Conservation (phyloP, 2,329 filamentous ascomycete genomes). For the Phaeosphaeriaceae sp. region DNA sequence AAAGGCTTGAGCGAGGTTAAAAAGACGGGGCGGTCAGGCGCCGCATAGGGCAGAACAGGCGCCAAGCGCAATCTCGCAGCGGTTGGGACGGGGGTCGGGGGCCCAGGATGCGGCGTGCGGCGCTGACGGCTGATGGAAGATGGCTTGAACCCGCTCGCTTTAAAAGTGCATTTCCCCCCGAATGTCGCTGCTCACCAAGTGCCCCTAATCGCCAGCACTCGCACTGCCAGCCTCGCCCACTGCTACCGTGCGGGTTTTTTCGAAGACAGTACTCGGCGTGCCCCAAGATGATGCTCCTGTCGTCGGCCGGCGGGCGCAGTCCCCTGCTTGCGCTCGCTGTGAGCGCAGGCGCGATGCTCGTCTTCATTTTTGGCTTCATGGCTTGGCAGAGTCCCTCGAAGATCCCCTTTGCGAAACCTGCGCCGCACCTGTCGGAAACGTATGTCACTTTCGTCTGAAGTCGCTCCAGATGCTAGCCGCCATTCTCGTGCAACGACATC, state of each 20-base stretch:
- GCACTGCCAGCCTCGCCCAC: conserved; percentile 8
- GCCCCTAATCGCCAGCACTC: conserved; percentile 22
- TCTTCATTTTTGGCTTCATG: conserved; percentile 46
- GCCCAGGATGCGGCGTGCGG: conserved; percentile 19
- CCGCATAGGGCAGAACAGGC: conserved; percentile 22
- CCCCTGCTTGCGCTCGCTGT: conserved; percentile 41
- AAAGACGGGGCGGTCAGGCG: conserved; percentile 13
- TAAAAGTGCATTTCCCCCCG: conserved; percentile 33
- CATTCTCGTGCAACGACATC: not conserved
- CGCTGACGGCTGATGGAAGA: conserved; percentile 26
- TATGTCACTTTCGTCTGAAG: conserved; percentile 20
- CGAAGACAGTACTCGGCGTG: conserved; percentile 7
- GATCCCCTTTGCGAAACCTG: conserved; percentile 29
- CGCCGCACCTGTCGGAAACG: conserved; percentile 31
- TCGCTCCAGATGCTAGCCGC: not conserved
- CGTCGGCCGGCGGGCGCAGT: conserved; percentile 39
- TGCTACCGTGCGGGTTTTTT: conserved; percentile 16
- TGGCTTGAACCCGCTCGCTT: conserved; percentile 10
- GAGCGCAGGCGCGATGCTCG: conserved; percentile 38
- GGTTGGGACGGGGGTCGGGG: conserved; percentile 15
- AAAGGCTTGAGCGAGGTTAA: conserved; percentile 19
- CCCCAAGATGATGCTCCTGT: conserved; percentile 37
- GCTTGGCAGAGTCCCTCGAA: conserved; percentile 42
- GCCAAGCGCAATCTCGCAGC: conserved; percentile 36
- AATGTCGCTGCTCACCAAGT: conserved; percentile 12